phyloP scores from a whole-genome alignment of 805 yeast genomes.

The Candida arabinofermentans region DNA sequence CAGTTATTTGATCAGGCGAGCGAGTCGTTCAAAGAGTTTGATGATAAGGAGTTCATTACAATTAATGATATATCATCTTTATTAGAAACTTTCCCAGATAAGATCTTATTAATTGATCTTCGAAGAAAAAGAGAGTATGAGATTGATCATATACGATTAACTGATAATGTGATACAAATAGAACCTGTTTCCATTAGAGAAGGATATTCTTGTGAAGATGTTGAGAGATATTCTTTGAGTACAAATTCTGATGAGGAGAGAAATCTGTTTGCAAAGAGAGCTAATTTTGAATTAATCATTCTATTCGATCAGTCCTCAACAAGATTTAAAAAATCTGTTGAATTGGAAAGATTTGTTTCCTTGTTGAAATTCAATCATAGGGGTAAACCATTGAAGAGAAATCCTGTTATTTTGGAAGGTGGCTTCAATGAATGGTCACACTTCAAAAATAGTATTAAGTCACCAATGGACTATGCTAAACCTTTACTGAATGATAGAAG shows the following conservation, averaged over 20 bases:
- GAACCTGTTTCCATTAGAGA: conserved; percentile 63
- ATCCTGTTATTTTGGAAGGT: conserved; percentile 46
- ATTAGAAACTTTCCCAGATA: conserved; percentile 26
- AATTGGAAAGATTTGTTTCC: conserved; percentile 30
- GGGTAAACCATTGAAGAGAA: conserved; percentile 34
- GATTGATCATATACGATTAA: conserved; percentile 53
- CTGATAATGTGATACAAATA: conserved; percentile 60
- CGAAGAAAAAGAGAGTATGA: conserved; percentile 59
- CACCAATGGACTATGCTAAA: conserved; percentile 18
- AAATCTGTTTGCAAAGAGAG: conserved; percentile 47
- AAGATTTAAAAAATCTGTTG: conserved; percentile 11
- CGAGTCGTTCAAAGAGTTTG: conserved; percentile 7
- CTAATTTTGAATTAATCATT: conserved; percentile 58
- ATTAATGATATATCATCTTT: conserved; percentile 25
- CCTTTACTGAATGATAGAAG: conserved; percentile 16
- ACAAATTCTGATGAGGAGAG: conserved; percentile 56
- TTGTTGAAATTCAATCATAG: conserved; percentile 36
- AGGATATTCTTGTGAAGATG: conserved; percentile 54
- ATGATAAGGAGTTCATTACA: conserved; percentile 8
- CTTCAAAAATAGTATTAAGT: conserved; percentile 13
- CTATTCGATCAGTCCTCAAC: conserved; percentile 50
- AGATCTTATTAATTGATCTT: conserved; percentile 65
- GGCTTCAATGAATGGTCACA: conserved; percentile 64
- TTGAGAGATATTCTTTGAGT: conserved; percentile 58
- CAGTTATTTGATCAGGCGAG: background rate